A percentile compares a stretch with the other conserved stretches of the same genome.
phyloP scores from a whole-genome alignment of 2,329 filamentous ascomycete species.

The Rhynchosporium secalis region DNA sequence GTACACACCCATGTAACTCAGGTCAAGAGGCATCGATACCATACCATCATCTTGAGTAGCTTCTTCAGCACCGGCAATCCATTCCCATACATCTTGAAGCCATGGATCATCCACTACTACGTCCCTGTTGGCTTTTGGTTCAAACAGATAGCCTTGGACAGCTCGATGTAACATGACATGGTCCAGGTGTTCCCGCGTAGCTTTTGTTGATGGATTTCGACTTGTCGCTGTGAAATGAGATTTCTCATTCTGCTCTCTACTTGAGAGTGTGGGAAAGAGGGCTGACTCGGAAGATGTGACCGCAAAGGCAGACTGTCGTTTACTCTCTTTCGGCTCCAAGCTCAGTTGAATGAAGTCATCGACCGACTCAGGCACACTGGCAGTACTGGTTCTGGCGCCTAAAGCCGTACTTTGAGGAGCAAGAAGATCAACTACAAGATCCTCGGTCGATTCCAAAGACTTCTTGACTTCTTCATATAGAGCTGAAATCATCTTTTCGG shows the following conservation, averaged over 20 bases:
- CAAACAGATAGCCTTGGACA: constrained; percentile 62
- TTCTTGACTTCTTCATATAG: constrained; percentile 38
- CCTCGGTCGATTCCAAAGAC: constrained; percentile 26
- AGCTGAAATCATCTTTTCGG: constrained; percentile 14
- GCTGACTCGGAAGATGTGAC: neutral
- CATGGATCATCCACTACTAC: constrained; percentile 72
- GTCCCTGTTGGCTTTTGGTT: constrained; percentile 63
- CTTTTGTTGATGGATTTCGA: constrained; percentile 20
- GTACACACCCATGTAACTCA: constrained; percentile 74
- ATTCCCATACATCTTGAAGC: constrained; percentile 78
- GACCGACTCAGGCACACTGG: constrained; percentile 1
- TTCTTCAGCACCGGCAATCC: constrained; percentile 65
- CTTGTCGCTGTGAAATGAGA: constrained; percentile 46
- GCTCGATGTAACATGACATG: constrained; percentile 61
- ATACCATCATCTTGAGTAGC: constrained; percentile 69
- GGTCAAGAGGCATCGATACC: constrained; percentile 65
- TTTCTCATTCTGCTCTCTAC: constrained; percentile 57
- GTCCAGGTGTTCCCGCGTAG: constrained; percentile 38
- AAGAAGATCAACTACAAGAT: constrained; percentile 31
- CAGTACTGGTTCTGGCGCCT: neutral
- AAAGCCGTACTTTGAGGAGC: constrained; percentile 15
- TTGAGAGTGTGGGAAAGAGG: constrained; percentile 42
- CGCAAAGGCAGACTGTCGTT: neutral
- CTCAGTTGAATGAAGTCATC: constrained; percentile 24
- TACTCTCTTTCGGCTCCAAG: constrained; percentile 12